These are phyloP conservation scores for Microbotryum violaceum DNA, from an alignment of 1,284 basidiomycete genomes.

Conservation along the genomic window DNA sequence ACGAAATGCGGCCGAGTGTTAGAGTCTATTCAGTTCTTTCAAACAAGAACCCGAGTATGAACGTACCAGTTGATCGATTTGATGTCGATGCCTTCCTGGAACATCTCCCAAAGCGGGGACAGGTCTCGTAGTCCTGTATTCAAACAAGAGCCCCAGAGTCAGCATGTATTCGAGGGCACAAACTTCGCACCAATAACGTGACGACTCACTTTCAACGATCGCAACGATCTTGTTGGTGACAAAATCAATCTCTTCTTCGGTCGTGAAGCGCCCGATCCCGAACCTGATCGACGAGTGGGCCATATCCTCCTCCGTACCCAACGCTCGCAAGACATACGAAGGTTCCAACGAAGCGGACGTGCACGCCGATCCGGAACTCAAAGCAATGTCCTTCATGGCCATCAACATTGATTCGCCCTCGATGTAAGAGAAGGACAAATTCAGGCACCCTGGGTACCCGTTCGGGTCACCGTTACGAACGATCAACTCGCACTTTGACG, in stretches of 20 bases:
- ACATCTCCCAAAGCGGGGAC: constrained; percentile 89
- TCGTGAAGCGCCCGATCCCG: constrained; percentile 96
- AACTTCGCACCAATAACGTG: not conserved
- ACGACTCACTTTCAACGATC: constrained; percentile 56
- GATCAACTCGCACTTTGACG: constrained; percentile 75
- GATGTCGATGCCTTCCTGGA: constrained; percentile 93
- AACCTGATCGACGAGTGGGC: constrained; percentile 97
- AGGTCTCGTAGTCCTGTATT: constrained; percentile 34
- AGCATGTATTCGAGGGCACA: not conserved
- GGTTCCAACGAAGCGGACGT: constrained; percentile 98
- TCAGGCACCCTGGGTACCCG: constrained; percentile 55
- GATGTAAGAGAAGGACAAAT: constrained; percentile 92
- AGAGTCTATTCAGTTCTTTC: no score
- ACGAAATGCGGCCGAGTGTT: no score
- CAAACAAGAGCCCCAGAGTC: not conserved
- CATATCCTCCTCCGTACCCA: constrained; percentile 93
- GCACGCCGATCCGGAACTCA: constrained; percentile 96
- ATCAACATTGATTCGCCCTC: constrained; percentile 93
- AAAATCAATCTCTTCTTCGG: constrained; percentile 92
- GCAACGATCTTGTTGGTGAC: constrained; percentile 81
- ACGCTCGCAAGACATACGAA: constrained; percentile 92
- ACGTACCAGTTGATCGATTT: constrained; percentile 74
- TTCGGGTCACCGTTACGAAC: constrained; percentile 85
- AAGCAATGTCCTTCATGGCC: constrained; percentile 96
- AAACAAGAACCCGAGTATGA: no score